A percentile compares a stretch with the other conserved stretches of the same genome.
Evolutionary conservation across 345 rosid species (phyloP).

Genomic region (Aegle marmelos): DNA sequence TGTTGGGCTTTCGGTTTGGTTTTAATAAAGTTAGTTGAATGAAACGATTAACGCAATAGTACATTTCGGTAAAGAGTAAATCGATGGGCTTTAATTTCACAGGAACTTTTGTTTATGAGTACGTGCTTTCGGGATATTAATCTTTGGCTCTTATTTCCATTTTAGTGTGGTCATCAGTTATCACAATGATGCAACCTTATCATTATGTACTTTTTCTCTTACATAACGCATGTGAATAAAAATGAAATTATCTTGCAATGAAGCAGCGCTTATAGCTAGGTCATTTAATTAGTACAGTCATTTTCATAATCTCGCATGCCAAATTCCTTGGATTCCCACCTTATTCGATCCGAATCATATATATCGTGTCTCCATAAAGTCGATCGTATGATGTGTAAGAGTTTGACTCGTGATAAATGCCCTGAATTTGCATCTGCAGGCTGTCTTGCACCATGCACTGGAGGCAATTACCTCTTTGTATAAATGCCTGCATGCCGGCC

Average conservation of each 20-base stretch:
- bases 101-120: neutral
- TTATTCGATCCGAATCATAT: too few species aligned
- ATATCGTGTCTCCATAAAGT: neutral
- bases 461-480: neutral
- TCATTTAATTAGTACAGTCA: too few species aligned
- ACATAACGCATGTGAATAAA: neutral
- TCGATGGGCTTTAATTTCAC: neutral
- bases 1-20: neutral
- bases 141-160: neutral
- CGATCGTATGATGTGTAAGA: neutral
- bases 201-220: neutral
- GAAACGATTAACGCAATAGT: too few species aligned
- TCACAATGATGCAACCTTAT: neutral
- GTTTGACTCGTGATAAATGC: neutral
- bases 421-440: neutral
- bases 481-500: too few species aligned
- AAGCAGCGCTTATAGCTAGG: too few species aligned
- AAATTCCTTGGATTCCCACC: too few species aligned
- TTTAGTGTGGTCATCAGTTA: neutral
- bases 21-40: too few species aligned
- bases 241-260: neutral
- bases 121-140: neutral
- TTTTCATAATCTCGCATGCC: too few species aligned
- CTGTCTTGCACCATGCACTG: neutral
- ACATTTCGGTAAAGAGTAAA: neutral